Evolutionary conservation across 148 eudicot species (phyloP).

Genomic region (Camellia sinensis): DNA sequence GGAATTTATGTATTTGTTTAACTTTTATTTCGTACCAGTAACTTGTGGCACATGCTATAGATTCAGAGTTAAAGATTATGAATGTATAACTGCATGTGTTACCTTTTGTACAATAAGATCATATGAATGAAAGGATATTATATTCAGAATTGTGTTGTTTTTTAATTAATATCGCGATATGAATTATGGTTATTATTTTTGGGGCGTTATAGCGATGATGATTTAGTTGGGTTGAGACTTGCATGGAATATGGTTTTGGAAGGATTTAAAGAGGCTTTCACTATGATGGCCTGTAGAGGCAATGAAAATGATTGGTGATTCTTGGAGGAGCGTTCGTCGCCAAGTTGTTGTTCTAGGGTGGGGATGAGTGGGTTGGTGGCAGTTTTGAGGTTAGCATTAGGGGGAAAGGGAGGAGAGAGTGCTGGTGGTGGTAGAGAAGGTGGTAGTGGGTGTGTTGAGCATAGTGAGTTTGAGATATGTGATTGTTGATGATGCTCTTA

Average conservation of each 20-base stretch:
- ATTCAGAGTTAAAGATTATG: too few species aligned
- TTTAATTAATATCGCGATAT: too few species aligned
- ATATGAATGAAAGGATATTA: too few species aligned
- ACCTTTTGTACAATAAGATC: too few species aligned
- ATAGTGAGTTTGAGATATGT: slow-evolving; percentile 61
- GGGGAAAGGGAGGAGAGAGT: neutral
- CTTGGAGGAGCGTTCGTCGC: slow-evolving; percentile 62
- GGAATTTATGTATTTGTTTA: too few species aligned
- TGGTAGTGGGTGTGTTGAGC: slow-evolving; percentile 65
- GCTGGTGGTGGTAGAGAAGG: slow-evolving; percentile 40
- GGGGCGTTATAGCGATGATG: neutral
- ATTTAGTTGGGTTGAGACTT: slow-evolving; percentile 27
- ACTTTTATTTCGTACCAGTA: too few species aligned
- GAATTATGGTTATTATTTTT: too few species aligned
- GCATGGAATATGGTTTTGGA: slow-evolving; percentile 55
- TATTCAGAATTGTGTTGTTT: too few species aligned
- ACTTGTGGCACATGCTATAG: too few species aligned
- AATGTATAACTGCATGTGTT: too few species aligned
- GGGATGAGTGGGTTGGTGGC: slow-evolving; percentile 58
- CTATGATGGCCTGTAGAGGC: slow-evolving; percentile 51
- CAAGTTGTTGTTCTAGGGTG: slow-evolving; percentile 47
- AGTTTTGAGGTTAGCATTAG: slow-evolving; percentile 49
- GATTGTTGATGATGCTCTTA: slow-evolving; percentile 55
- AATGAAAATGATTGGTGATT: slow-evolving; percentile 64
- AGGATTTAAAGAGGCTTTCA: slow-evolving; percentile 56